These are phyloP conservation scores for Sugiyamaella mastotermitis DNA, from an alignment of 805 yeast genomes.

Conservation along the genomic window DNA sequence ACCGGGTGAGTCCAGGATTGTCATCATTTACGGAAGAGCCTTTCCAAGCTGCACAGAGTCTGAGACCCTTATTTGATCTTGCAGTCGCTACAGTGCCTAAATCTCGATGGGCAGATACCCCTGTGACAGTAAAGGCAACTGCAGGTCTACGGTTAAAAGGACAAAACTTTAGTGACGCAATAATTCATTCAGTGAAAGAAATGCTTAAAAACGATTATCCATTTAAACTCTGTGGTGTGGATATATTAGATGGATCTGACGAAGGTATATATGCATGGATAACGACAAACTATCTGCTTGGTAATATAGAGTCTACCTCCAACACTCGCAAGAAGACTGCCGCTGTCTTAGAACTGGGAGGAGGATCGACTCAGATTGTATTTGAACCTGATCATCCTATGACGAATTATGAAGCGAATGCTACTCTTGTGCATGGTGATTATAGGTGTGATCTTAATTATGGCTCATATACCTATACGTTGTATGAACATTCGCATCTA, in stretches of 20 bases:
- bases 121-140: constrained; percentile 87
- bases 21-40: constrained; percentile 78
- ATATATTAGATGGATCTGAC: constrained; percentile 90
- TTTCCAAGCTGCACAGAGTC: constrained; percentile 73
- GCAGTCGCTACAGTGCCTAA: constrained; percentile 76
- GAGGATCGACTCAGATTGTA: constrained; percentile 98
- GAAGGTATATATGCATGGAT: constrained; percentile 99
- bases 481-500: constrained; percentile 89
- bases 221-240: constrained; percentile 76
- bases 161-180: constrained; percentile 57
- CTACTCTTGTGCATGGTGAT: constrained; percentile 73
- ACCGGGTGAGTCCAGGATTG: constrained; percentile 86
- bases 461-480: constrained; percentile 68
- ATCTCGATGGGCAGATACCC: constrained; percentile 68
- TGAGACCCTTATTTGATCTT: constrained; percentile 69
- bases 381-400: constrained; percentile 73
- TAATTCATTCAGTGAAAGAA: constrained; percentile 63
- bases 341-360: constrained; percentile 95
- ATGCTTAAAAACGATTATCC: constrained; percentile 73
- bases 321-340: constrained; percentile 57
- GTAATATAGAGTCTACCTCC: constrained; percentile 72
- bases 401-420: constrained; percentile 33
- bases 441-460: constrained; percentile 73
- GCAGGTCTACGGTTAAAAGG: constrained; percentile 91
- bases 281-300: constrained; percentile 84